Conservation (phyloP, 73 alveolate genomes). For the Paramecium biaurelia region DNA sequence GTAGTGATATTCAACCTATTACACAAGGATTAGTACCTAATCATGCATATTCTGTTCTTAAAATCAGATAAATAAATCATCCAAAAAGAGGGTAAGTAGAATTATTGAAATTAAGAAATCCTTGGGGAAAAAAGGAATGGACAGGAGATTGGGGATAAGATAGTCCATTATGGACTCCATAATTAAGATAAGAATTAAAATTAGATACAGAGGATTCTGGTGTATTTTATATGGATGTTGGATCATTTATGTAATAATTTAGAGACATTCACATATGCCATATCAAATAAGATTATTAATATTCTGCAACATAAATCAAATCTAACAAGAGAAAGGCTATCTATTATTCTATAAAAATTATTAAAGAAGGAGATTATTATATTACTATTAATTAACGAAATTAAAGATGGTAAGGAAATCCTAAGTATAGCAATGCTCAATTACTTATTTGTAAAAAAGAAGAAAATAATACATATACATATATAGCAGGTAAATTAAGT, state of each 20-base stretch:
- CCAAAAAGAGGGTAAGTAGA: constrained; percentile 53
- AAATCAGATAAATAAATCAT: neutral
- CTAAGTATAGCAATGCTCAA: neutral
- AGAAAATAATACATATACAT: neutral
- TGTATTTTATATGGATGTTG: constrained; percentile 34
- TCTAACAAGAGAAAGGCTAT: neutral
- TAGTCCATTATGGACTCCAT: constrained; percentile 84
- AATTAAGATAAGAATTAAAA: constrained; percentile 72
- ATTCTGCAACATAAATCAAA: neutral
- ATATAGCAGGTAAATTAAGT: neutral
- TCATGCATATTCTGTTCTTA: constrained; percentile 90
- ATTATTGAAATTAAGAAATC: constrained; percentile 94
- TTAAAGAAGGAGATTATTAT: neutral
- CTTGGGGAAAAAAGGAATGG: constrained; percentile 96
- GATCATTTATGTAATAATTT: neutral
- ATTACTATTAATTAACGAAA: neutral
- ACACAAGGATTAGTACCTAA: constrained; percentile 77
- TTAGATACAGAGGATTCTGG: neutral
- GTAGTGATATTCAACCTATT: constrained; percentile 38
- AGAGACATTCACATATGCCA: constrained; percentile 1
- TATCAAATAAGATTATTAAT: neutral
- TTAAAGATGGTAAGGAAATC: constrained; percentile 19
- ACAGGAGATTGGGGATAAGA: constrained; percentile 91
- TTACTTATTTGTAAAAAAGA: neutral
- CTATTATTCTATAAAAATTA: neutral